Conservation (phyloP, 1,284 basidiomycete species). For the Inonotus hispidus region DNA sequence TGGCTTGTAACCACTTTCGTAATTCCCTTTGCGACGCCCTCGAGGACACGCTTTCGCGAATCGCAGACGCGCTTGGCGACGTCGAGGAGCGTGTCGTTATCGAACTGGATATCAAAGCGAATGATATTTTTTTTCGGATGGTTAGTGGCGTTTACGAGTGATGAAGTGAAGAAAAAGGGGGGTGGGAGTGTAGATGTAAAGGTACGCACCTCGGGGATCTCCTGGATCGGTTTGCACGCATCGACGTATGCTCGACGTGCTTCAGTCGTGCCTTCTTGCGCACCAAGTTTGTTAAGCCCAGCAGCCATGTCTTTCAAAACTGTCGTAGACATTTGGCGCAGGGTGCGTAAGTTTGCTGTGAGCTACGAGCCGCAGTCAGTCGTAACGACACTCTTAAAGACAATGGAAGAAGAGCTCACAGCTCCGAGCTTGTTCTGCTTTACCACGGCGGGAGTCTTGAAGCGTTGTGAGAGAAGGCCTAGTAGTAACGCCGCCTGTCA, state of each 20-base stretch:
- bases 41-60: slow-evolving; percentile 61
- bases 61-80: slow-evolving; percentile 63
- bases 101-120: slow-evolving; percentile 42
- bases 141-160: background rate
- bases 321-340: slow-evolving; percentile 47
- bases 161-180: background rate
- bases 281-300: slow-evolving; percentile 43
- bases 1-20: slow-evolving; percentile 33
- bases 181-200: no score
- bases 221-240: slow-evolving; percentile 39
- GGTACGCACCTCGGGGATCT: slow-evolving; percentile 39
- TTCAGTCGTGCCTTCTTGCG: slow-evolving; percentile 46
- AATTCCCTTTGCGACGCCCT: slow-evolving; percentile 66
- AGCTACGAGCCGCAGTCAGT: slow-evolving; percentile 39
- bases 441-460: slow-evolving; percentile 60
- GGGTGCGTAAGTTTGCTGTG: slow-evolving; percentile 54
- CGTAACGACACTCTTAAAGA: background rate
- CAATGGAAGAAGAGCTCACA: slow-evolving; percentile 31
- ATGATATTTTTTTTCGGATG: background rate
- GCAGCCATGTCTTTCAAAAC: slow-evolving; percentile 54
- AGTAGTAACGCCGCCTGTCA: slow-evolving; percentile 63
- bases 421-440: slow-evolving; percentile 68
- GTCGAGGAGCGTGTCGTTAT: slow-evolving; percentile 56
- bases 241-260: slow-evolving; percentile 47
- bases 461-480: slow-evolving; percentile 57